These are phyloP conservation scores for Blastocystis sp. DNA, from an alignment of 352 stramenopile species.

Conservation along the genomic window DNA sequence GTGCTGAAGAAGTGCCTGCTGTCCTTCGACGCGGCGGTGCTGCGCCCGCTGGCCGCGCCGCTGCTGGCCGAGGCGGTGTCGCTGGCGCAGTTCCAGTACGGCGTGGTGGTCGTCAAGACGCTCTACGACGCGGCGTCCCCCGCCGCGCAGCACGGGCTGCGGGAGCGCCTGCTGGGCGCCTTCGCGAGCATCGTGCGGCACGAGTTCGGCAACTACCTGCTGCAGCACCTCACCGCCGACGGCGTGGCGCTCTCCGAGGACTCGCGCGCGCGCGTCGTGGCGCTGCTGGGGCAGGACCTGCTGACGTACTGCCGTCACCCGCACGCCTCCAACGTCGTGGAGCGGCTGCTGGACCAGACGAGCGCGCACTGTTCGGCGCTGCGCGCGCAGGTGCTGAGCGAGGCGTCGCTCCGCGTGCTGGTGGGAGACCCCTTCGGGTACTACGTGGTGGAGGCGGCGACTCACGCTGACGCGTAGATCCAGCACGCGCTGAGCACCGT, in stretches of 20 bases:
- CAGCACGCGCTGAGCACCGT: too few relatives aligned
- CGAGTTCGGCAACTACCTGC: background rate
- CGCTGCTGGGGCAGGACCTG: background rate
- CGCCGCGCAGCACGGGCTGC: background rate
- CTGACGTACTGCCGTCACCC: background rate
- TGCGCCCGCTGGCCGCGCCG: background rate
- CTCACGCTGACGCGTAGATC: too few relatives aligned
- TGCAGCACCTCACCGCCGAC: background rate
- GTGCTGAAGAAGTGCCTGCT: background rate
- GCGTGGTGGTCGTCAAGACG: background rate
- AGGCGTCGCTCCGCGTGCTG: too few relatives aligned
- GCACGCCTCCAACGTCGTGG: background rate
- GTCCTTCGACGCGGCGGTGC: background rate
- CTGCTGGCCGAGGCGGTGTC: background rate
- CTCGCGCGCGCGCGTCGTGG: background rate
- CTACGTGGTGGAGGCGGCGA: too few relatives aligned
- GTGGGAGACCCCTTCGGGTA: too few relatives aligned
- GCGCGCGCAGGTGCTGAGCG: too few relatives aligned
- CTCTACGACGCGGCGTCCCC: background rate
- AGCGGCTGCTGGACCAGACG: background rate
- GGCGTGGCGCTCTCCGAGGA: background rate
- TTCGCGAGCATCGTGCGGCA: background rate
- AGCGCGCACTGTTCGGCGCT: too few relatives aligned
- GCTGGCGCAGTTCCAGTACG: background rate
- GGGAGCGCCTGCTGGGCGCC: background rate